Base-by-base conservation (phyloP, 2,329 filamentous ascomycete genomes). In the Proliferodiscus dingleyae region DNA sequence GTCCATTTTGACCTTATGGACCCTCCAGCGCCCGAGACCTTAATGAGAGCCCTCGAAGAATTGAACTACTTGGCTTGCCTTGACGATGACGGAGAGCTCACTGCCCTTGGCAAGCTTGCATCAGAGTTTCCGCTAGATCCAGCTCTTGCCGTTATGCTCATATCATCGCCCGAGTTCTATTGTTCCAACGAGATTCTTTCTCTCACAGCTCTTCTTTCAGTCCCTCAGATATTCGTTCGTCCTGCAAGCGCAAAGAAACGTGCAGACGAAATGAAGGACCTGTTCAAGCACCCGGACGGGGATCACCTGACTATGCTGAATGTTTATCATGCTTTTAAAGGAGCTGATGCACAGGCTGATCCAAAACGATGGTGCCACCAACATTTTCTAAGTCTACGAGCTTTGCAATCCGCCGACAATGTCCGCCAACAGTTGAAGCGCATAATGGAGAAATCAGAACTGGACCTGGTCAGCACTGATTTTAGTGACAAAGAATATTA, bases 1-100 rank as follows among this genome's bases (percentile, higher is more conserved):
- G 93, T 98, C 9, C 93, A 98, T 69, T 98, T 98, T 63, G 94
- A 98, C 64, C 77, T 98, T 38, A 97, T 98, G 91, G 93, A 98
- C 60, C 93, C 93, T 19, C 93, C 93, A 0, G 91, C 94, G 1
- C 94, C 93, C 0, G 94, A 98, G 71, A 98, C 94, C 8, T 83
- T 98, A 68, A 98, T 98, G 91, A 83, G 94, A 56, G 93, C 93
- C 3, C 73, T 98, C 18, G 93, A 98, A 67, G 93, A 98, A 70
- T 81, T 98, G 46, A 98, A 98, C 68, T 98, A 96, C 65, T 78
- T 98, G 13, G 89, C 91, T 11, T 97, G 93, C 66, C 78, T 98
- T 5, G 90, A 98, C 61, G 93, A 98, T 59, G 91, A 98, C 56
- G 93, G 93, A 58, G 87, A 96, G 61, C 78, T 98, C 49, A 98